Conservation (phyloP, 305 asterid species). For the Fraxinus sp. region DNA sequence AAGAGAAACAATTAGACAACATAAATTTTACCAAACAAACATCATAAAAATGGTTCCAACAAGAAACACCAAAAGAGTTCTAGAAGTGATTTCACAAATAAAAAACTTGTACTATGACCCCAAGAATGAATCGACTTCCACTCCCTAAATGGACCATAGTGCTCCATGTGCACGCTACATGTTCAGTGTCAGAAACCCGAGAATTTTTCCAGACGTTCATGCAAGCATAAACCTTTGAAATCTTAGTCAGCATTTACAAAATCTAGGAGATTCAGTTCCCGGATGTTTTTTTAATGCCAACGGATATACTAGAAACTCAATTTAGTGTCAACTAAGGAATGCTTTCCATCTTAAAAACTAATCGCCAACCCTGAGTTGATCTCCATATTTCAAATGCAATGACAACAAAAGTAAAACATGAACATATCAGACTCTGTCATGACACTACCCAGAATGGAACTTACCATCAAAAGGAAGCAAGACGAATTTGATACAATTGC, state of each 20-base stretch:
- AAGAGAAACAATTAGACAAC: not conserved
- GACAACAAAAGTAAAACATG: not conserved
- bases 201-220: not conserved
- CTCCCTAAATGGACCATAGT: not conserved
- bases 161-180: not conserved
- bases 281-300: not conserved
- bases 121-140: not conserved
- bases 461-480: conserved; percentile 39
- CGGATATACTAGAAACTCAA: not conserved
- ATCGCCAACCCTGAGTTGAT: not conserved
- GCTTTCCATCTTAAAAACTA: not conserved
- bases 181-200: not conserved
- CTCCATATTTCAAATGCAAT: not conserved
- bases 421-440: not conserved
- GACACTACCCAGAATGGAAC: conserved; percentile 9
- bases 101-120: not conserved
- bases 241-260: not conserved
- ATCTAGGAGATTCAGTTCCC: not conserved
- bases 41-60: not conserved
- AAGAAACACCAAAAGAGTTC: not conserved
- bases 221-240: not conserved
- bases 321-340: not conserved
- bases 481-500: conserved; percentile 25
- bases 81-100: not conserved
- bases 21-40: not conserved